Evolutionary conservation across 2,329 filamentous ascomycete species (phyloP).

Genomic region (Fusarium austroafricanum): DNA sequence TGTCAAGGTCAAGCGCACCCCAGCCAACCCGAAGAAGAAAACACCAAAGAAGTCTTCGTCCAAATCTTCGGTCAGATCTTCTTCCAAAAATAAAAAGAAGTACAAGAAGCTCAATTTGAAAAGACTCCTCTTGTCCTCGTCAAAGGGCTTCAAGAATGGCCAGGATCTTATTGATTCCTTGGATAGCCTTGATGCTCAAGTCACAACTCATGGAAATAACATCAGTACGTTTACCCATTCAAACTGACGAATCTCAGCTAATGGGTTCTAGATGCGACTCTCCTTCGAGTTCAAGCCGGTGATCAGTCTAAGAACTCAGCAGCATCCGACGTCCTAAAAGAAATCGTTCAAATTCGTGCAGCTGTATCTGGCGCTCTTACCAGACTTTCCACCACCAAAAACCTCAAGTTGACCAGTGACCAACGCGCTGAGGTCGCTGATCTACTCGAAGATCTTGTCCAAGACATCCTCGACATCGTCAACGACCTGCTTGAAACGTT

Average conservation of each 20-base stretch:
- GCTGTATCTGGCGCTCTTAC: not conserved
- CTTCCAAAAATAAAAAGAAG: not conserved
- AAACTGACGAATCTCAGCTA: too few species aligned
- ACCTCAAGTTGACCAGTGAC: not conserved
- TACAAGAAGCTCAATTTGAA: not conserved
- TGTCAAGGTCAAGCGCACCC: not conserved
- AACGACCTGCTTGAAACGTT: not conserved
- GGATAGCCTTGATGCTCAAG: constrained; percentile 4
- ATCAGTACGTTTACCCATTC: too few species aligned
- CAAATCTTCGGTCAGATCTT: not conserved
- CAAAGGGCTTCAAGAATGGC: constrained; percentile 1
- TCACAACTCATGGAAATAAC: not conserved
- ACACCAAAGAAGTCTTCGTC: not conserved
- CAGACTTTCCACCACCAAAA: constrained; percentile 3
- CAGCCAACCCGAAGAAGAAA: not conserved
- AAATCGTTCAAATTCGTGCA: not conserved
- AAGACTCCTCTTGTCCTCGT: not conserved
- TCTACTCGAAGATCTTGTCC: not conserved
- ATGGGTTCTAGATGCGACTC: constrained; percentile 13
- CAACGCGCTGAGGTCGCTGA: not conserved
- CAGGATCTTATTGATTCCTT: not conserved
- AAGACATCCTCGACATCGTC: not conserved
- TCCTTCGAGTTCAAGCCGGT: not conserved
- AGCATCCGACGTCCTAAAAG: not conserved
- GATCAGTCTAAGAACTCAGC: not conserved